phyloP scores from a whole-genome alignment of 805 yeast genomes.

The Saccharomycopsis sp. region DNA sequence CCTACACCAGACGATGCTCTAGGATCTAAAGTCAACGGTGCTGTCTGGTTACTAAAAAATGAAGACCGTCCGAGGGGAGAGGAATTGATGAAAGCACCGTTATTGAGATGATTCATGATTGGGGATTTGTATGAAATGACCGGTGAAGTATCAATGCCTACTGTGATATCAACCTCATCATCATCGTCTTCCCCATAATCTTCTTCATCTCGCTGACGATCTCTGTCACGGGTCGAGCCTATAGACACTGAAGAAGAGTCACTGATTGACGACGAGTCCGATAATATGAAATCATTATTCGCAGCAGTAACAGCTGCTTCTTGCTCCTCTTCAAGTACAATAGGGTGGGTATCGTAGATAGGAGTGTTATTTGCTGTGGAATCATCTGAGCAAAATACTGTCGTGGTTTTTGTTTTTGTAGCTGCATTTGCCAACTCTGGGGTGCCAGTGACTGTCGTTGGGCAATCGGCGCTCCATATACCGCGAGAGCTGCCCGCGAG shows the following conservation, averaged over 20 bases:
- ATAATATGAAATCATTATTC: no score
- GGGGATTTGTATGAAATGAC: background rate
- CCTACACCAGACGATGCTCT: background rate
- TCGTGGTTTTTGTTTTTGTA: background rate
- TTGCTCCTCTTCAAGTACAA: background rate
- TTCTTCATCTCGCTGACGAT: background rate
- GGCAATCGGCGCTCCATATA: constrained; percentile 15
- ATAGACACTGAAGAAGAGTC: background rate
- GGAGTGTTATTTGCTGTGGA: constrained; percentile 5
- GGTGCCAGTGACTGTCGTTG: constrained; percentile 14
- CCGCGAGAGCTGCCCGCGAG: background rate
- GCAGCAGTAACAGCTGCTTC: background rate
- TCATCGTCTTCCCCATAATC: background rate
- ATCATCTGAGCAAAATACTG: background rate
- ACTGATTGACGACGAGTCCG: background rate
- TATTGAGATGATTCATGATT: background rate
- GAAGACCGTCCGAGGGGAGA: background rate
- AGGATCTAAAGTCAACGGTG: background rate
- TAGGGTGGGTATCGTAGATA: background rate
- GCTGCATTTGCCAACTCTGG: constrained; percentile 1
- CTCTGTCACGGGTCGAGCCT: background rate
- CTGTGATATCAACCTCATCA: constrained; percentile 8
- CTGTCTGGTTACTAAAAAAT: background rate
- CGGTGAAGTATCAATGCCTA: constrained; percentile 12
- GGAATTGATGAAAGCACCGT: background rate